Evolutionary conservation across 331 rosid genomes (phyloP), one percentile per base, ranked within the genome.

Genomic region (Quercus lobata): DNA sequence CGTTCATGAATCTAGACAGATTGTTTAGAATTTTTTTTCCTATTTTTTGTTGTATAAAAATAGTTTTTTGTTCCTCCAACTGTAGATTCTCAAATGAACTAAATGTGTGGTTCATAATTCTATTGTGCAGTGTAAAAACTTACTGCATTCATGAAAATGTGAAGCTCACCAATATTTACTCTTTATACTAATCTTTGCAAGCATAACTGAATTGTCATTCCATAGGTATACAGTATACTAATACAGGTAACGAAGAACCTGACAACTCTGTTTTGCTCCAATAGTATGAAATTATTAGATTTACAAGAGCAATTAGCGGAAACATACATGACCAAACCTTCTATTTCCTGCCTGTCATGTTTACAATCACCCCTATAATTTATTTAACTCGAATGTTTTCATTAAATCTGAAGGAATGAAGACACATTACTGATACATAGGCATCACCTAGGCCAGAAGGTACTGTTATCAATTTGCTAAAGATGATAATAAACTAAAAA

Each of bases 21-120:
- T 32, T 71, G n/a, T 25, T 8, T 2, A 75, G 77, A 53, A 24
- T 22, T 10, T 22, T 34, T 34, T 27, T 3, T 9, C 49, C 9
- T 37, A 22, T 35, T 82, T 70, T 60, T 86, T 61, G 34, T 63
- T 75, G 74, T 71, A 66, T 41, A 83, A 76, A 76, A 44, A 55
- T 49, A 22, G 4, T 52, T 71, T 15, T 68, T 69, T 44, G 15
- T 71, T 68, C 30, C 72, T 15, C 49, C 56, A 7, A 60, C 37
- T 30, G 72, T 30, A 78, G 57, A 77, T 52, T 27, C 14, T 81
- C 66, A 18, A 54, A 34, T 44, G 68, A 74, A 57, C 35, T 3
- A 2, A 62, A 27, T 1, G 18, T 35, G 29, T 10, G 71, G 58
- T 75, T 74, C 70, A 74, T 57, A 52, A 5, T 60, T 22, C 18